Conservation (phyloP, 2,329 filamentous ascomycete species). For the Diaporthe citri region DNA sequence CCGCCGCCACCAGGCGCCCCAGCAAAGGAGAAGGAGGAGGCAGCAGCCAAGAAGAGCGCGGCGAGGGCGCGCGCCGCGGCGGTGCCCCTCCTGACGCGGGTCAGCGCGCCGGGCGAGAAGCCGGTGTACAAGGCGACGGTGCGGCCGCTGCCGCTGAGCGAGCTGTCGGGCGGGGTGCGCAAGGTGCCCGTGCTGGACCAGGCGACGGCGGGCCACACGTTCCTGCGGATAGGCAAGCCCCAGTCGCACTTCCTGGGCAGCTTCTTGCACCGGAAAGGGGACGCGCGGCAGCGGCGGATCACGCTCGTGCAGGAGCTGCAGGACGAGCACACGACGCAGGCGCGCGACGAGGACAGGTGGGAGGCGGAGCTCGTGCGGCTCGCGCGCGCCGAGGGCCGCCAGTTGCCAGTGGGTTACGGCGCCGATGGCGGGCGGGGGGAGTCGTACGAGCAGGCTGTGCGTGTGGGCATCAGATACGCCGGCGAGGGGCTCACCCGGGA, state of each 20-base stretch:
- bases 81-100: slow-evolving; percentile 42
- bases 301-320: slow-evolving; percentile 53
- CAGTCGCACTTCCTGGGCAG: slow-evolving; percentile 71
- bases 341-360: slow-evolving; percentile 63
- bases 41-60: background rate
- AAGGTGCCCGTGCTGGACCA: slow-evolving; percentile 69
- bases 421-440: slow-evolving; percentile 48
- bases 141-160: slow-evolving; percentile 61
- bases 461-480: slow-evolving; percentile 43
- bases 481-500: slow-evolving; percentile 47
- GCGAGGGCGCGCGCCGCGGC: slow-evolving; percentile 35
- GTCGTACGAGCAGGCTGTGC: slow-evolving; percentile 49
- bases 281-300: slow-evolving; percentile 57
- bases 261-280: slow-evolving; percentile 66
- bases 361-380: slow-evolving; percentile 55
- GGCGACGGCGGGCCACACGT: slow-evolving; percentile 66
- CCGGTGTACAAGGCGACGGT: slow-evolving; percentile 62
- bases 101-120: slow-evolving; percentile 47
- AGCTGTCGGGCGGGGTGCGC: slow-evolving; percentile 63
- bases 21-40: background rate
- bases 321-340: slow-evolving; percentile 50
- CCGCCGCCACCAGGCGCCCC: slow-evolving; percentile 47
- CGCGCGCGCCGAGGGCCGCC: slow-evolving; percentile 49
- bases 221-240: slow-evolving; percentile 76
- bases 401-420: slow-evolving; percentile 46